Base-by-base conservation (phyloP, 768 basidiomycete species). In the Rhizopogon salebrosus region DNA sequence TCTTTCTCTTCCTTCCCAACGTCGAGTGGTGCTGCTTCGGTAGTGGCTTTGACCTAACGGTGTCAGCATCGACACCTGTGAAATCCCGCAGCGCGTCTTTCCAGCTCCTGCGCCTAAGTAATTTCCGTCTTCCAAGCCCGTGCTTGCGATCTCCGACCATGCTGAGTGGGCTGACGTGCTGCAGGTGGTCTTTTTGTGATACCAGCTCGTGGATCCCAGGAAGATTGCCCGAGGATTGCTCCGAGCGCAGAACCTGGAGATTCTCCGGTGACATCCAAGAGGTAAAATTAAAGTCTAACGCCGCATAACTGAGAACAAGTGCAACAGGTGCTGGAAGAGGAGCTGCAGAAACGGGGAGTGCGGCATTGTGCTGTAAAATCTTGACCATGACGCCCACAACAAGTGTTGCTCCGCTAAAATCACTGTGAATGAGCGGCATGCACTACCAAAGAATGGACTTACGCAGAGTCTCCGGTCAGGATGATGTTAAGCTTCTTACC, bases 391-490 rank as follows among this genome's bases (percentile, higher is more conserved):
- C 83, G 49, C 88, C 89, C 18, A 89, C 80, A 6, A 87, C 89
- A 56, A 98, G 79, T 56, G 89, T 87, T 14, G 89, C 95, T 5
- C 97, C 97, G 35, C 95, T 97, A 55, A 42, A 40, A 42, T 54
- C 35, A 50, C 49, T 58, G 48, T 55, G 57, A 51, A 56, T 53
- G 27, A 56, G 54, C 34, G 24, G 16, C 40, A 41, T 26, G 36
- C 6, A 41, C 18, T 14, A 49, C 45, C 41, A 34, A 54, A 34
- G 40, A 20, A 24, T 22, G 38, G 35, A 79, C 94, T 74, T 68
- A 97, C 95, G 97, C 97, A n/a, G 95, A 98, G 71, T 99, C 97
- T 2, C 95, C 95, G 4, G 86, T 82, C 45, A 97, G 62, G 52
- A 98, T 80, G 26, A 94, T 75, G 57, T 85, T 85, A 18, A 98